Conservation (phyloP, 1,139 yeast species). For the Saccharomycopsis phalli region DNA sequence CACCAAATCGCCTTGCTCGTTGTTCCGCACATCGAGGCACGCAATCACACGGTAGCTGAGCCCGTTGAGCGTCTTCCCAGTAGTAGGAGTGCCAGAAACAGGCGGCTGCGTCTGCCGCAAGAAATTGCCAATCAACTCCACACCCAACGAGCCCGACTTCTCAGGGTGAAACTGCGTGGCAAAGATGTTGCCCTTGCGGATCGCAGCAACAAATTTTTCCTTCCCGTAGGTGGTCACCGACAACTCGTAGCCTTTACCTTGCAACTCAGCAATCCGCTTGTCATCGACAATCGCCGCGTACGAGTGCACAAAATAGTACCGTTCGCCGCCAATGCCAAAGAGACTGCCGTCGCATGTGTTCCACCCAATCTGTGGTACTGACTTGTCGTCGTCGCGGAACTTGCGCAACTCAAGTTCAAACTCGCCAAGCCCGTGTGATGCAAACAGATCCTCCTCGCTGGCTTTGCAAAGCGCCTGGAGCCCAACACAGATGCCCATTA, state of each 20-base stretch:
- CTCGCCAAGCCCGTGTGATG: slow-evolving; percentile 37
- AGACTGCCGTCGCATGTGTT: slow-evolving; percentile 37
- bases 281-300: slow-evolving; percentile 61
- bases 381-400: slow-evolving; percentile 55
- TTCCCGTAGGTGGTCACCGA: slow-evolving; percentile 69
- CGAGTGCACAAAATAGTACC: slow-evolving; percentile 92
- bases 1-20: slow-evolving; percentile 88
- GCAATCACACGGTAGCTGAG: slow-evolving; percentile 88
- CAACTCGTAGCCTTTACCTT: slow-evolving; percentile 61
- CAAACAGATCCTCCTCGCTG: slow-evolving; percentile 62
- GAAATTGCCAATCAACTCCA: slow-evolving; percentile 65
- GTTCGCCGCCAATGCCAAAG: slow-evolving; percentile 47
- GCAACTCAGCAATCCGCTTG: slow-evolving; percentile 27
- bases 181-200: slow-evolving; percentile 65
- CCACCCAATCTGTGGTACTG: slow-evolving; percentile 98
- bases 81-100: slow-evolving; percentile 13
- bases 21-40: slow-evolving; percentile 91
- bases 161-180: slow-evolving; percentile 99
- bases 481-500: slow-evolving; percentile 98
- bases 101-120: slow-evolving; percentile 31
- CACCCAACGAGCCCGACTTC: slow-evolving; percentile 86
- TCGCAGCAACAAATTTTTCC: slow-evolving; percentile 78
- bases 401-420: slow-evolving; percentile 45
- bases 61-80: slow-evolving; percentile 35
- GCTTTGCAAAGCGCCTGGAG: slow-evolving; percentile 70